Percentiles rank a stretch among this genome's conserved stretches.
phyloP scores from a whole-genome alignment of 345 rosid species.

The Aquilaria sinensis region DNA sequence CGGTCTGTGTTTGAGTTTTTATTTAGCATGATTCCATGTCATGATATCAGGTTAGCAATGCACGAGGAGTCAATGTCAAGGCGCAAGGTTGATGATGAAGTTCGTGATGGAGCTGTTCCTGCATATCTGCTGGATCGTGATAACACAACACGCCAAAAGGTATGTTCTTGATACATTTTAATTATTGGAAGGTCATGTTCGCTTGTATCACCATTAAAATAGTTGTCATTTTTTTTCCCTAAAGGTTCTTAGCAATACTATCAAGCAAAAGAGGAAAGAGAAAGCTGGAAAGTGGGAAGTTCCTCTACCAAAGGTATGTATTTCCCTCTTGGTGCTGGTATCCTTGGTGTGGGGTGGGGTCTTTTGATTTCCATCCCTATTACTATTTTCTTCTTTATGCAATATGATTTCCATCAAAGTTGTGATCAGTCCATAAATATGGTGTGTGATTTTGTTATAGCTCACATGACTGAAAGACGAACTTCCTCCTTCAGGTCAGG shows the following conservation, averaged over 20 bases:
- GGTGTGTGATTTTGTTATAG: too few relatives aligned
- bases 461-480: constrained; percentile 1
- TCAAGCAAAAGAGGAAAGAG: constrained; percentile 95
- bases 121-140: constrained; percentile 97
- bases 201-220: too few relatives aligned
- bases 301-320: constrained; percentile 75
- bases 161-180: constrained; percentile 9
- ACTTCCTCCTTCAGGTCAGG: constrained; percentile 57
- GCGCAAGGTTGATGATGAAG: constrained; percentile 82
- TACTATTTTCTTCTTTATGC: too few relatives aligned
- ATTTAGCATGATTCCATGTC: neutral
- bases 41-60: constrained; percentile 62
- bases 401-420: too few relatives aligned
- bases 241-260: constrained; percentile 86
- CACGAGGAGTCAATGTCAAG: constrained; percentile 85
- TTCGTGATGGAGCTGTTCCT: constrained; percentile 93
- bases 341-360: too few relatives aligned
- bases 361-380: too few relatives aligned
- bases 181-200: neutral
- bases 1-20: too few relatives aligned
- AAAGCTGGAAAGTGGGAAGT: constrained; percentile 99
- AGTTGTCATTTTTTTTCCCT: neutral
- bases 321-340: neutral
- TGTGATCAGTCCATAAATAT: too few relatives aligned
- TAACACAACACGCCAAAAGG: constrained; percentile 77